phyloP scores from a whole-genome alignment of 2,329 filamentous ascomycete species.

The Tolypocladium pustulatum region DNA sequence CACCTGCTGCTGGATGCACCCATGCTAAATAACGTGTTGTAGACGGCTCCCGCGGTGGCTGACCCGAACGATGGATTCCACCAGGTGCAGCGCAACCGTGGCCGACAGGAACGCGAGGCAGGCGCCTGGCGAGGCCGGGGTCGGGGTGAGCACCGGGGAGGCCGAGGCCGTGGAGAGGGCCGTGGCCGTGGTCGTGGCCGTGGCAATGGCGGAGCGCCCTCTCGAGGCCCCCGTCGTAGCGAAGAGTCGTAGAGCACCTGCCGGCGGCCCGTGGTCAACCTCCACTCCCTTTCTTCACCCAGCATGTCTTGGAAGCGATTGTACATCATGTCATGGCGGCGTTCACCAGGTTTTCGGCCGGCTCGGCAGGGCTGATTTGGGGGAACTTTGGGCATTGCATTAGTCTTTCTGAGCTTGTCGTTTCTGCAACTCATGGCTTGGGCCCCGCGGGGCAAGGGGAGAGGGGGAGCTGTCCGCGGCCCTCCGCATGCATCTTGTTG shows the following conservation, averaged over 20 bases:
- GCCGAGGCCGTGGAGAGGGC: slow-evolving; percentile 40
- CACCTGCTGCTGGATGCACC: neutral
- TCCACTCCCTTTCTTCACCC: slow-evolving; percentile 16
- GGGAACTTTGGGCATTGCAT: slow-evolving; percentile 17
- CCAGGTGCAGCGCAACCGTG: slow-evolving; percentile 54
- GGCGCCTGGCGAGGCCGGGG: slow-evolving; percentile 29
- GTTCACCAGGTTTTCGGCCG: slow-evolving; percentile 19
- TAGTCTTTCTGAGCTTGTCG: slow-evolving; percentile 5
- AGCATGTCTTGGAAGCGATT: slow-evolving; percentile 20
- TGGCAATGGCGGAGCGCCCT: slow-evolving; percentile 23
- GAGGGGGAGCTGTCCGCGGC: neutral
- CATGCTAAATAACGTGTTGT: slow-evolving; percentile 1
- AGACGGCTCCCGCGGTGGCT: slow-evolving; percentile 25
- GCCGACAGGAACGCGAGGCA: slow-evolving; percentile 42
- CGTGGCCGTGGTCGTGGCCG: slow-evolving; percentile 30
- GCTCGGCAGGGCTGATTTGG: slow-evolving; percentile 13
- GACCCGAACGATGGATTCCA: slow-evolving; percentile 59
- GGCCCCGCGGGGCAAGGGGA: neutral
- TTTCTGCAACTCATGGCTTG: neutral
- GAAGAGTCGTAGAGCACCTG: slow-evolving; percentile 26
- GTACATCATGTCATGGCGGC: slow-evolving; percentile 30
- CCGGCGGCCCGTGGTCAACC: slow-evolving; percentile 14
- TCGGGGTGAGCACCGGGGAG: slow-evolving; percentile 35
- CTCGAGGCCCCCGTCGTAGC: slow-evolving; percentile 25
- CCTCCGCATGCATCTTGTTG: neutral